phyloP scores from a whole-genome alignment of 495 filamentous ascomycete species.

The Usnea hakonensis region DNA sequence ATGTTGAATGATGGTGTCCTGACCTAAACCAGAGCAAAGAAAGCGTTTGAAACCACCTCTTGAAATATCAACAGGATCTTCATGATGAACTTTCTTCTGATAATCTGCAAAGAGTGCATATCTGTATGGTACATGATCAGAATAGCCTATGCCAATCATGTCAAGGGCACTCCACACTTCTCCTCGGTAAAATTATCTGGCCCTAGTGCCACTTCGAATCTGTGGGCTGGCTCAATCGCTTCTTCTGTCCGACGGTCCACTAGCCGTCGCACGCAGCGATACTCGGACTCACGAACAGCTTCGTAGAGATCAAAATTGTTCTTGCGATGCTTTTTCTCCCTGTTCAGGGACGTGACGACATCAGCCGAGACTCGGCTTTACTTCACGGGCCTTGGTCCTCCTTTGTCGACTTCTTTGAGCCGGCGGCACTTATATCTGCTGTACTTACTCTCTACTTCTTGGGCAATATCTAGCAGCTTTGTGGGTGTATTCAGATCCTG shows the following conservation, averaged over 20 bases:
- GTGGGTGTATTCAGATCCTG: slow-evolving; percentile 69
- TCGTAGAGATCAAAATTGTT: slow-evolving; percentile 66
- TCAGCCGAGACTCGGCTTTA: slow-evolving; percentile 3
- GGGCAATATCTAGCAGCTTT: slow-evolving; percentile 68
- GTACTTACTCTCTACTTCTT: slow-evolving; percentile 60
- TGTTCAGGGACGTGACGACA: slow-evolving; percentile 22
- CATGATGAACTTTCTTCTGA: slow-evolving; percentile 71
- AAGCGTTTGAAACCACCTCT: slow-evolving; percentile 68
- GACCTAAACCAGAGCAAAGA: slow-evolving; percentile 74
- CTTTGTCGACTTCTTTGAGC: neutral
- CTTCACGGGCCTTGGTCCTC: neutral
- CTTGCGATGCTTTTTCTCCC: slow-evolving; percentile 65
- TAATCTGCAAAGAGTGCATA: slow-evolving; percentile 75
- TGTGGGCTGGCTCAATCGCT: slow-evolving; percentile 64
- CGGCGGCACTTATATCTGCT: neutral
- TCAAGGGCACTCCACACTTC: slow-evolving; percentile 49
- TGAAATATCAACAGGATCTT: slow-evolving; percentile 59
- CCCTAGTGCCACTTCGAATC: slow-evolving; percentile 73
- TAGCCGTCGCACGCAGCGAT: slow-evolving; percentile 46
- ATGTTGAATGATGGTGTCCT: slow-evolving; percentile 36
- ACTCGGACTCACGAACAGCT: slow-evolving; percentile 66
- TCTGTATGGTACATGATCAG: slow-evolving; percentile 26
- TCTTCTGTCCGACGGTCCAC: slow-evolving; percentile 45
- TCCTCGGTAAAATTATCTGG: slow-evolving; percentile 73
- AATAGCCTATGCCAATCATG: neutral